phyloP scores from a whole-genome alignment of 371 early-diverging fungal genomes.

The Synchytrium microbalum region DNA sequence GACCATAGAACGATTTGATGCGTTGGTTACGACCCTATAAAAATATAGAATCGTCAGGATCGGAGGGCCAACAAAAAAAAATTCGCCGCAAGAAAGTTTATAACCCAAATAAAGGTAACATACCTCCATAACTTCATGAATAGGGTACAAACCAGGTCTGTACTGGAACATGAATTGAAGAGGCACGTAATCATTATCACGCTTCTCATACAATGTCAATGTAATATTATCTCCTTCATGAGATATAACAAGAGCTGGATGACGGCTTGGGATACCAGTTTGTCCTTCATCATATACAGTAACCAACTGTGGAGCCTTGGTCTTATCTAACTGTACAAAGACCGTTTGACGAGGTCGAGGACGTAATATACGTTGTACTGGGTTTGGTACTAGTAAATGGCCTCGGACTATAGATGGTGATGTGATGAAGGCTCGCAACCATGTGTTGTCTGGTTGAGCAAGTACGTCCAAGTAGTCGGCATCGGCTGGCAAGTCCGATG shows the following conservation, averaged over 20 bases:
- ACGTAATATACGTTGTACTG: slow-evolving; percentile 65
- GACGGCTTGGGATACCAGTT: slow-evolving; percentile 40
- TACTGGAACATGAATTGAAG: slow-evolving; percentile 73
- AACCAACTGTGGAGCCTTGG: slow-evolving; percentile 30
- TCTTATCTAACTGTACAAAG: slow-evolving; percentile 46
- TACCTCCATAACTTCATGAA: slow-evolving; percentile 85
- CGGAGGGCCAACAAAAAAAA: background rate
- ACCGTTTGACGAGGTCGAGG: slow-evolving; percentile 79
- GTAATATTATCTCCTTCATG: slow-evolving; percentile 52
- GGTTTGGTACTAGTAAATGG: slow-evolving; percentile 63
- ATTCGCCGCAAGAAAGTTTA: slow-evolving; percentile 4
- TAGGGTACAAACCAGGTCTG: slow-evolving; percentile 73
- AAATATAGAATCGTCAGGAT: slow-evolving; percentile 8
- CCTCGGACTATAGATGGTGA: slow-evolving; percentile 77
- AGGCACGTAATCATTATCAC: slow-evolving; percentile 56
- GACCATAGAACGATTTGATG: slow-evolving; percentile 86
- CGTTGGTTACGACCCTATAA: slow-evolving; percentile 73
- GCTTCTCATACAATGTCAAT: slow-evolving; percentile 65
- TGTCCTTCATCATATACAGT: slow-evolving; percentile 43
- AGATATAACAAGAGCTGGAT: slow-evolving; percentile 54
- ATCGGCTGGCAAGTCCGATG: slow-evolving; percentile 55
- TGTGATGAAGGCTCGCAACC: slow-evolving; percentile 84
- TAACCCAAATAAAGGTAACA: background rate
- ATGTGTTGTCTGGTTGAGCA: slow-evolving; percentile 61
- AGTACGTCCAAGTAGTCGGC: slow-evolving; percentile 66